Evolutionary conservation across 106 monocot genomes (phyloP).

Genomic region (Acorus calamus): DNA sequence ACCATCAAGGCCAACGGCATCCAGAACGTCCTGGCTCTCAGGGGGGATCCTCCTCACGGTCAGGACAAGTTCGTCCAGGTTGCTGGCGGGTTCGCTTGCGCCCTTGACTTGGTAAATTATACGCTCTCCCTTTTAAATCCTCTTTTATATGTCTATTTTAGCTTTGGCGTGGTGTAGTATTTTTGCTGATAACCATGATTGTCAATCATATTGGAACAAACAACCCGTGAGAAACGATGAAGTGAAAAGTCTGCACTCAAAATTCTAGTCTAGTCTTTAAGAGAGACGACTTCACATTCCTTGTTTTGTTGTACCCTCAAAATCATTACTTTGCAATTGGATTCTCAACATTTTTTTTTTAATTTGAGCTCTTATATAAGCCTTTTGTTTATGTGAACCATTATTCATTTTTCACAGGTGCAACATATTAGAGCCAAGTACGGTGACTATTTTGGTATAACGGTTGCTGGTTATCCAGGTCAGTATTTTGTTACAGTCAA

Average conservation of each 20-base stretch:
- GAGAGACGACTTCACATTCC: no score
- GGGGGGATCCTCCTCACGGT: constrained; percentile 87
- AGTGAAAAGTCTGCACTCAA: no score
- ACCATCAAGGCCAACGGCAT: constrained; percentile 76
- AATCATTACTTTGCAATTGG: no score
- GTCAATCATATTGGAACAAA: no score
- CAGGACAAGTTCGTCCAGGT: constrained; percentile 88
- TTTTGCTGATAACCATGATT: neutral
- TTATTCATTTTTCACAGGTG: constrained; percentile 35
- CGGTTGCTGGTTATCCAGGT: constrained; percentile 94
- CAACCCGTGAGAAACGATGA: no score
- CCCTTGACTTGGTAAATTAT: constrained; percentile 69
- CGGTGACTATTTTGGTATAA: constrained; percentile 89
- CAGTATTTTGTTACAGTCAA: constrained; percentile 1
- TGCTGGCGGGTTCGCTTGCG: constrained; percentile 77
- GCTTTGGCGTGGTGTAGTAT: no score
- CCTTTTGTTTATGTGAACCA: neutral
- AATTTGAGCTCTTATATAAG: neutral
- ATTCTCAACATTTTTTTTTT: no score
- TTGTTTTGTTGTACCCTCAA: no score
- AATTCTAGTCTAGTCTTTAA: no score
- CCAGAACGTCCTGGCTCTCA: constrained; percentile 88
- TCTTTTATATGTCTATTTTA: neutral
- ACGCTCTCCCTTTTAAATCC: neutral
- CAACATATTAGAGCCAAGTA: constrained; percentile 69